These are phyloP conservation scores for Astrothelium subdiscretum DNA, from an alignment of 495 filamentous ascomycete genomes.

Conservation along the genomic window DNA sequence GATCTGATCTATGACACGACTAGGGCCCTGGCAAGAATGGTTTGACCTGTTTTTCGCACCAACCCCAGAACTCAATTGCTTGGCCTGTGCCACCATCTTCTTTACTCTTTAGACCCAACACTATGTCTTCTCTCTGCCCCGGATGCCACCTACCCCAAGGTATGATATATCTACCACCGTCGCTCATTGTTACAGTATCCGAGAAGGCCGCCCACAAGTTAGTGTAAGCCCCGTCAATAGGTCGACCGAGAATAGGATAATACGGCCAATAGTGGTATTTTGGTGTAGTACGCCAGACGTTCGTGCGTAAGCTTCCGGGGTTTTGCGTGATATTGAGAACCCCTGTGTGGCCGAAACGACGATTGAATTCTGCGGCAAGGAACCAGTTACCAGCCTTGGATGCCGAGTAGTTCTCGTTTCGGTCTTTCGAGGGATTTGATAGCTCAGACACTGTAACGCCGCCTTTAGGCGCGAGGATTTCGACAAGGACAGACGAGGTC, in stretches of 20 bases:
- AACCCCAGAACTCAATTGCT: constrained; percentile 29
- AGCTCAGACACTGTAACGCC: neutral
- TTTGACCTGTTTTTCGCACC: constrained; percentile 26
- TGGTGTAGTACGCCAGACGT: constrained; percentile 6
- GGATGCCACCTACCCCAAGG: constrained; percentile 11
- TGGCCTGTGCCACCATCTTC: constrained; percentile 28
- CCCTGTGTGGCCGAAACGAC: constrained; percentile 15
- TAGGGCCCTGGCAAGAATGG: neutral
- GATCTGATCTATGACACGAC: neutral
- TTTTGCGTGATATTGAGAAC: constrained; percentile 23
- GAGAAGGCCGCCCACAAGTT: constrained; percentile 35
- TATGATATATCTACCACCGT: constrained; percentile 11
- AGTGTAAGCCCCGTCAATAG: constrained; percentile 34
- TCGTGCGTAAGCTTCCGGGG: constrained; percentile 28
- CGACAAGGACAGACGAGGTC: constrained; percentile 21
- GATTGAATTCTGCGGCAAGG: constrained; percentile 9
- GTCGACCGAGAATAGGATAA: neutral
- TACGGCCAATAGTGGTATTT: neutral
- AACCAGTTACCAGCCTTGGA: constrained; percentile 19
- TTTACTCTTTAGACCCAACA: constrained; percentile 20
- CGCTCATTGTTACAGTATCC: constrained; percentile 26
- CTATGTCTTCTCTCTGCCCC: constrained; percentile 21
- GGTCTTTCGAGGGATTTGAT: neutral
- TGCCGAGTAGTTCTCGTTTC: constrained; percentile 3
- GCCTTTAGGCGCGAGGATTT: constrained; percentile 4